These are phyloP conservation scores for Piromyces finnis DNA, from an alignment of 192 early-diverging fungal genomes.

Conservation along the genomic window DNA sequence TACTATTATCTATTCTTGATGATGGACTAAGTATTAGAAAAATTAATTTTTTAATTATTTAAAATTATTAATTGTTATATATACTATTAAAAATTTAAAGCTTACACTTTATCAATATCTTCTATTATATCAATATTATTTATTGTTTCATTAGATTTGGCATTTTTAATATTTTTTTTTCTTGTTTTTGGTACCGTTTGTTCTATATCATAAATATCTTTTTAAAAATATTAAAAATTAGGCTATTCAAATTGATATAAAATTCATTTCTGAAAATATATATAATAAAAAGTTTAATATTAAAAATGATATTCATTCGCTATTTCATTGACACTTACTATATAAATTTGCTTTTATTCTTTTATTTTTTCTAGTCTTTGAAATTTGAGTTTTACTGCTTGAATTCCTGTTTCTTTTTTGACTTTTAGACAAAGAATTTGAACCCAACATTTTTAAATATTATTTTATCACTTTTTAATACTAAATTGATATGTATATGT, in stretches of 20 bases:
- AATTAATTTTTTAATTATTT: no score
- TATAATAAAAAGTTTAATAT: no score
- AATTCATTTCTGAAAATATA: no score
- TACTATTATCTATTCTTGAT: neutral
- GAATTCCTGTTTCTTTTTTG: neutral
- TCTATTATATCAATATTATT: neutral
- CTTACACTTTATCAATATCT: neutral
- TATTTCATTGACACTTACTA: neutral
- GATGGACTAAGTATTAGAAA: no score
- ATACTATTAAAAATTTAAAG: no score
- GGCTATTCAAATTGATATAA: no score
- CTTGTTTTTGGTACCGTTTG: neutral
- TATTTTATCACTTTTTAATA: no score
- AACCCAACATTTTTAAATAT: neutral
- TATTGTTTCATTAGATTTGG: neutral
- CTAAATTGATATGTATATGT: no score
- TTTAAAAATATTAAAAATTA: neutral
- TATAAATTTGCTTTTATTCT: neutral
- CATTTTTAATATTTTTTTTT: neutral
- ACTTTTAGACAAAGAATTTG: neutral
- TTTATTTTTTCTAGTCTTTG: neutral
- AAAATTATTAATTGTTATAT: no score
- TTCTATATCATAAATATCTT: neutral
- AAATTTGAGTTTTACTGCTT: neutral
- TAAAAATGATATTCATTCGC: no score